phyloP scores from a whole-genome alignment of 352 stramenopile species.

The Pythium aristosporum region DNA sequence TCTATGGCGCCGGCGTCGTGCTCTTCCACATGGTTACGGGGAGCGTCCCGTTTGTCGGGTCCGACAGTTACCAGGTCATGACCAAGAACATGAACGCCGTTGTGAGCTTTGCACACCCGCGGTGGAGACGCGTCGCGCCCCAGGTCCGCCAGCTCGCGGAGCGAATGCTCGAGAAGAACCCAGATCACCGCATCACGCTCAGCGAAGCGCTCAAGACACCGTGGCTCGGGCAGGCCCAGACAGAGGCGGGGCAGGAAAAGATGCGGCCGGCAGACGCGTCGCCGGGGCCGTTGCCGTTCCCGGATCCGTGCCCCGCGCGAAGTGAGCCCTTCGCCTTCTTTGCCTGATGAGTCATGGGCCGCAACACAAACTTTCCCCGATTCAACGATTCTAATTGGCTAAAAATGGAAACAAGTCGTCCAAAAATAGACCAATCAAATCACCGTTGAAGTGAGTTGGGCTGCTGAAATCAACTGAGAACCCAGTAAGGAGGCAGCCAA shows the following conservation, averaged over 20 bases:
- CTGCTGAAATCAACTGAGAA: not conserved
- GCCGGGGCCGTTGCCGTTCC: not conserved
- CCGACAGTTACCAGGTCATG: conserved; percentile 50
- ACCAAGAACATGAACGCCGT: conserved; percentile 63
- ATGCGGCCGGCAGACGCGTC: conserved; percentile 5
- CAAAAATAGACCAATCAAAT: conserved; percentile 16
- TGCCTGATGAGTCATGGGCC: conserved; percentile 5
- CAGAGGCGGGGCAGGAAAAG: conserved; percentile 14
- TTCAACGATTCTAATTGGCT: conserved; percentile 17
- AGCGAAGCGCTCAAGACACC: conserved; percentile 49
- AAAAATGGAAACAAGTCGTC: conserved; percentile 14
- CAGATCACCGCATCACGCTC: conserved; percentile 43
- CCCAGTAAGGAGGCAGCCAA: too few species aligned
- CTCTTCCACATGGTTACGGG: conserved; percentile 65
- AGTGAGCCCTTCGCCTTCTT: conserved; percentile 30
- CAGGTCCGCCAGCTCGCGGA: conserved; percentile 34
- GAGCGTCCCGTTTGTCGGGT: conserved; percentile 43
- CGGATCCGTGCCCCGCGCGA: conserved; percentile 8
- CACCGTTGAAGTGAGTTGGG: conserved; percentile 24
- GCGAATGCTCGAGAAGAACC: conserved; percentile 58
- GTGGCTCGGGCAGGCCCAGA: conserved; percentile 46
- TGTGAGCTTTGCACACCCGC: conserved; percentile 40
- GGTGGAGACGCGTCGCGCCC: conserved; percentile 40
- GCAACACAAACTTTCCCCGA: not conserved
- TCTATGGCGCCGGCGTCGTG: conserved; percentile 62